These are phyloP conservation scores for Citrus mangshanensis DNA, from an alignment of 345 rosid species.

Conservation along the genomic window DNA sequence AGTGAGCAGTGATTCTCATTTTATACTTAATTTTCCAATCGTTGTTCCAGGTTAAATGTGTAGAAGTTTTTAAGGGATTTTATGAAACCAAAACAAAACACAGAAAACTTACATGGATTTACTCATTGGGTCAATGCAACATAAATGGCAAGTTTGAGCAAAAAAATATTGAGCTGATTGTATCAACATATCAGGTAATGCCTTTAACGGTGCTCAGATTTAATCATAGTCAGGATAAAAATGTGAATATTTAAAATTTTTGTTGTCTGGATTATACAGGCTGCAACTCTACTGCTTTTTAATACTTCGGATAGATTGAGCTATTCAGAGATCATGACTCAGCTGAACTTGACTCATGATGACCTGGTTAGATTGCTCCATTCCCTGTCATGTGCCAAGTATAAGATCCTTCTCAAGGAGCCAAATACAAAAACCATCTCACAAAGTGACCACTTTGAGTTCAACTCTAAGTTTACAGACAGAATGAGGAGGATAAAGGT, in stretches of 20 bases:
- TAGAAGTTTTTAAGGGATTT: constrained; percentile 62
- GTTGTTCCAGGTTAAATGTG: constrained; percentile 59
- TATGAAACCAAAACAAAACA: constrained; percentile 59
- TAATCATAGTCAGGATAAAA: neutral
- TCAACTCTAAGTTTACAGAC: constrained; percentile 77
- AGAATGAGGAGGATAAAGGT: constrained; percentile 98
- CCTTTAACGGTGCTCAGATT: neutral
- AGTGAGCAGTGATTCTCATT: neutral
- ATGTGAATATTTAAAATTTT: neutral
- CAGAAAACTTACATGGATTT: constrained; percentile 73
- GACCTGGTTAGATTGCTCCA: constrained; percentile 90
- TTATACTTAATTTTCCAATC: neutral
- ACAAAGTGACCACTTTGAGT: constrained; percentile 56
- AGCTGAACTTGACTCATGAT: constrained; percentile 76
- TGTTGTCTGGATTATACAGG: constrained; percentile 40
- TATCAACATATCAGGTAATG: constrained; percentile 78
- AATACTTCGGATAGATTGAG: constrained; percentile 74
- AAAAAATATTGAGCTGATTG: constrained; percentile 60
- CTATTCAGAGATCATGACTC: constrained; percentile 78
- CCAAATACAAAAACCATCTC: constrained; percentile 59
- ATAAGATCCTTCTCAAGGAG: constrained; percentile 71
- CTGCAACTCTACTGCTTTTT: constrained; percentile 78
- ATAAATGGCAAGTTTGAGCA: constrained; percentile 61
- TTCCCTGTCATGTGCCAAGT: constrained; percentile 80
- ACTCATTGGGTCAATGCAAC: constrained; percentile 62